Base-by-base conservation (phyloP, 306 rosid genomes). In the Sindora glabra region DNA sequence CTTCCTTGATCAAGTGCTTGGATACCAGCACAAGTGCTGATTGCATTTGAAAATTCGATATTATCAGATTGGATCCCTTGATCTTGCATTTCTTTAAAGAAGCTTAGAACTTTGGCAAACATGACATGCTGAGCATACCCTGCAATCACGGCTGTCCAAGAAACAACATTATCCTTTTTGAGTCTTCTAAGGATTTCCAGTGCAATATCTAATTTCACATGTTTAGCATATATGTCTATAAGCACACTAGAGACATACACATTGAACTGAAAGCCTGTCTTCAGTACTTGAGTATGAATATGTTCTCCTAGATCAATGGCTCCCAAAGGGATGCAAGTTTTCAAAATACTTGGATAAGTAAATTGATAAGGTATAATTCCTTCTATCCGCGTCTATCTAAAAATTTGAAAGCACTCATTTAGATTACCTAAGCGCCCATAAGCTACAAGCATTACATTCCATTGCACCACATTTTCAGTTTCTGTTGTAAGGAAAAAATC, bases 101-200 rank as follows among this genome's bases (percentile, higher is more conserved):
- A 81, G 23, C 53, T 51, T 44, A 87, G 90, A 67, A 95, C 95
- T 65, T 83, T 77, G 3, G 61, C 17, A 69, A 80, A 82, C 80
- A 76, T 76, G 72, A 74, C 80, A 70, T 90, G 86, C 24, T 82
- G 90, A 56, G 85, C 70, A 68, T 82, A 84, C 45, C 97, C 97
- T 19, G 95, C 83, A 68, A 90, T 77, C 97, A 90, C 82, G 49
- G 97, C 89, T 52, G 97, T 87, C 94, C 97, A 87, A 1, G 94
- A 82, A 54, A 87, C 89, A 48, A 82, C 78, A 42, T 90, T 95
- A 0, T 85, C 67, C 38, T 79, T 87, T 59, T 72, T 62, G 25
- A 80, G 67, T 64, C 84, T 64, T 64, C 79, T 77, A 44, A 80
- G 86, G 38, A 90, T 84, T 61, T 67, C 53, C 41, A 80, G 71